Evolutionary conservation across 2,329 filamentous ascomycete genomes (phyloP), one percentile per base, ranked within the genome.

Genomic region (Botrytis fabae): DNA sequence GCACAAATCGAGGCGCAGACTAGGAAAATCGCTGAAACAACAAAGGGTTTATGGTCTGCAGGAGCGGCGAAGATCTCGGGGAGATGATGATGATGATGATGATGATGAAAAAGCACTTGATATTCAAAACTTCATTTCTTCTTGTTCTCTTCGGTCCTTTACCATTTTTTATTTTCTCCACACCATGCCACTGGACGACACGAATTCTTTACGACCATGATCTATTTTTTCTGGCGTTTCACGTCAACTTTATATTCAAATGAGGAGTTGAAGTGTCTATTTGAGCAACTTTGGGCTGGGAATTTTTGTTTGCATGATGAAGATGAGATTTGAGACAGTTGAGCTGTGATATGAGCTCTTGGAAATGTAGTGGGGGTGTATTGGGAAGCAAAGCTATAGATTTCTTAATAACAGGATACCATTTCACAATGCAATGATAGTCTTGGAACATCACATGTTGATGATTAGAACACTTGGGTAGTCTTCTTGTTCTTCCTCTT

Each of bases 21-120:
- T 65, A 89, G 89, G 80, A 85, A 85, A 76, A 84, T 90, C 22
- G 82, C 89, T n/a, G 88, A 91, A 81, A 90, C 89, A 42, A 89
- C 86, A 8, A 71, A 65, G 32, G 74, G 74, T 32, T 81, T 92
- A 72, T 92, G 90, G 90, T 79, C 73, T 75, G 78, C 77, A 10
- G 76, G 76, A 32, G 72, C 74, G 35, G 75, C 77, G 22, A 79
- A 79, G 74, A 74, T 79, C 32, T 71, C 75, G 3, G 76, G 78
- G 16, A 72, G 77, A 68, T 78, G 74, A 72, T 57, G 38, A 42
- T n/a, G 77, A 68, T 78, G 74, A 72, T 57, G 38, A 42, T n/a
- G 74, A 72, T 57, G 38, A 42, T n/a, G 22, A 42, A 69, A 57
- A 48, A 54, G 65, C 48, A 69, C 48, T 69, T 69, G 65, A 69